Evolutionary conservation across 345 rosid genomes (phyloP), one percentile per base, ranked within the genome.

Genomic region (Erodium maritimum): DNA sequence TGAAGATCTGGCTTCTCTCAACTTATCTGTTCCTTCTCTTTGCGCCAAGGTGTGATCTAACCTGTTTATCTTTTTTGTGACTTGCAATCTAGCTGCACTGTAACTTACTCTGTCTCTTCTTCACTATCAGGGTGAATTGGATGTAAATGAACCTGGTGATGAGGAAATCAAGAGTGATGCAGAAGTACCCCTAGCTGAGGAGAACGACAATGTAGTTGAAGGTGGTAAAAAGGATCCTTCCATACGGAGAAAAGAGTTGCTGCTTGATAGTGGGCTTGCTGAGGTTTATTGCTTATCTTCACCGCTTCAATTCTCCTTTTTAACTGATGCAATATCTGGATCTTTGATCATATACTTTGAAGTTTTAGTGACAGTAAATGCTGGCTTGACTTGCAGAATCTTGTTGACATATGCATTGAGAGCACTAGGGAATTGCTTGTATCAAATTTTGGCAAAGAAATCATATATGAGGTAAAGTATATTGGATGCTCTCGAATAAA

Each of bases 181-280:
- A 54, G 78, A 75, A 60, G 65, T 59, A 50, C 33, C 66, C 58
- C 54, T 25, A 56, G 61, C 59, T 20, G 71, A 58, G 57, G 58
- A 51, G 1, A 54, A 52, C n/a, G 23, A 19, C 0, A 45, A 70
- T 56, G 76, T 55, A 11, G 62, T 62, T 62, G 85, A 69, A 52
- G 80, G 79, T 61, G 77, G 96, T 58, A 91, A 91, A 65, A 88
- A 88, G 67, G 96, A 91, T 70, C 80, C 90, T 45, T 63, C 61
- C 48, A 18, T 84, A 56, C 84, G 96, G 75, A 84, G 98, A 69
- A 85, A 54, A 61, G 98, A 91, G 67, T 65, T 91, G 79, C 68
- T 91, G 64, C 68, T 91, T 25, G 62, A 68, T 59, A 86, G 93
- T 61, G 90, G 96, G 66, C 90, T 91, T 71, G 98, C 95, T 58